Conservation (phyloP, 257 asterid species). For the Fraxinus americana region DNA sequence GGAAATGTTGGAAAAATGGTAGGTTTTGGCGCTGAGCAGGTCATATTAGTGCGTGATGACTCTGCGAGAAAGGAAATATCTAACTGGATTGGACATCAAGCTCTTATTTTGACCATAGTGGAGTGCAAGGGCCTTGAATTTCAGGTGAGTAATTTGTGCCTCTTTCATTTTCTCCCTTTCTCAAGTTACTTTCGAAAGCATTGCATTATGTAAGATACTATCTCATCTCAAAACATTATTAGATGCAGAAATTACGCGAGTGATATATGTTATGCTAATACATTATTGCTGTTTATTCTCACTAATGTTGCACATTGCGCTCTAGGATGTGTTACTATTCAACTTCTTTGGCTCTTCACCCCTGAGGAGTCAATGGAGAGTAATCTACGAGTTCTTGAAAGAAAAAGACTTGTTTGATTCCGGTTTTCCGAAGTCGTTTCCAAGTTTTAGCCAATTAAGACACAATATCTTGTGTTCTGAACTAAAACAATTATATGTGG, state of each 20-base stretch:
- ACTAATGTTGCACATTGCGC: neutral
- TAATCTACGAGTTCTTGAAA: constrained; percentile 58
- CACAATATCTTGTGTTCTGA: constrained; percentile 70
- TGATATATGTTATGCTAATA: neutral
- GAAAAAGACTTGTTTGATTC: constrained; percentile 45
- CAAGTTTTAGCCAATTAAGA: constrained; percentile 48
- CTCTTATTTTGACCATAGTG: constrained; percentile 58
- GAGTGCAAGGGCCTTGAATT: constrained; percentile 83
- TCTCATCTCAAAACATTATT: no score
- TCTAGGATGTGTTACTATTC: constrained; percentile 68
- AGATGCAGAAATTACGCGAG: neutral
- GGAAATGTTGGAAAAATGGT: constrained; percentile 43
- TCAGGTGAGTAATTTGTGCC: constrained; percentile 62
- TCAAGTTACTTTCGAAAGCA: no score
- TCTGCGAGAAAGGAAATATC: constrained; percentile 42
- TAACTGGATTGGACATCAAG: constrained; percentile 47
- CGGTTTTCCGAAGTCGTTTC: constrained; percentile 38
- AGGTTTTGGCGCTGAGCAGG: constrained; percentile 85
- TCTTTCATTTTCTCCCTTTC: no score
- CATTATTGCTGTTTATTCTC: neutral
- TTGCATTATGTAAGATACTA: no score
- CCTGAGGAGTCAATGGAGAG: constrained; percentile 64
- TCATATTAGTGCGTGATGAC: constrained; percentile 67
- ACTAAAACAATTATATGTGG: constrained; percentile 66
- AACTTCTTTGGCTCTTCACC: constrained; percentile 73